Evolutionary conservation across 345 rosid genomes (phyloP).

Genomic region (Lepidium aucheri): DNA sequence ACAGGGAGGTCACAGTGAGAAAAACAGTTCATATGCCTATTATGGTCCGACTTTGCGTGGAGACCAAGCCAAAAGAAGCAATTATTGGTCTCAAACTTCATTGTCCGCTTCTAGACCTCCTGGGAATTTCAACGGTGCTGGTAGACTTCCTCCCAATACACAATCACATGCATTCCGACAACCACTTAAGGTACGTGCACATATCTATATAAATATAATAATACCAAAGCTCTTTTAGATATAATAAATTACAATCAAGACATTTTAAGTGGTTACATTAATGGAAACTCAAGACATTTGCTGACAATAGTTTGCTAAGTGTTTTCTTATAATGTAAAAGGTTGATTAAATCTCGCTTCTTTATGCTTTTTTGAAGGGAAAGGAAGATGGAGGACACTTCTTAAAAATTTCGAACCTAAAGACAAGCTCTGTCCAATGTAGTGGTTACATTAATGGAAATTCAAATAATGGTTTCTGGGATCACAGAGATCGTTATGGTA

Average conservation of each 20-base stretch:
- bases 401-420: constrained; percentile 31
- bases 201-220: neutral
- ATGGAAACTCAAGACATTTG: neutral
- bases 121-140: constrained; percentile 12
- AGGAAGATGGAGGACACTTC: constrained; percentile 30
- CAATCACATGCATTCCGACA: constrained; percentile 29
- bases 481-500: constrained; percentile 36
- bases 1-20: constrained; percentile 42
- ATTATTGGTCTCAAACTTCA: constrained; percentile 26
- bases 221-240: neutral
- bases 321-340: neutral
- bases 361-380: constrained; percentile 35
- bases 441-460: constrained; percentile 31
- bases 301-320: neutral
- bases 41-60: constrained; percentile 38
- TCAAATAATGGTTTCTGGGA: constrained; percentile 37
- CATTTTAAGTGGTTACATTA: neutral
- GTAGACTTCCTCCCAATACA: constrained; percentile 27
- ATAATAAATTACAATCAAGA: neutral
- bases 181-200: constrained; percentile 36
- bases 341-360: neutral
- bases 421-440: constrained; percentile 27
- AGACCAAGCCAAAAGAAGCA: constrained; percentile 34
- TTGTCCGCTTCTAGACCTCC: constrained; percentile 25
- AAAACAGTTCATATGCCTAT: constrained; percentile 38